Base-by-base conservation (phyloP, 768 basidiomycete genomes). In the Lactarius trivialis region DNA sequence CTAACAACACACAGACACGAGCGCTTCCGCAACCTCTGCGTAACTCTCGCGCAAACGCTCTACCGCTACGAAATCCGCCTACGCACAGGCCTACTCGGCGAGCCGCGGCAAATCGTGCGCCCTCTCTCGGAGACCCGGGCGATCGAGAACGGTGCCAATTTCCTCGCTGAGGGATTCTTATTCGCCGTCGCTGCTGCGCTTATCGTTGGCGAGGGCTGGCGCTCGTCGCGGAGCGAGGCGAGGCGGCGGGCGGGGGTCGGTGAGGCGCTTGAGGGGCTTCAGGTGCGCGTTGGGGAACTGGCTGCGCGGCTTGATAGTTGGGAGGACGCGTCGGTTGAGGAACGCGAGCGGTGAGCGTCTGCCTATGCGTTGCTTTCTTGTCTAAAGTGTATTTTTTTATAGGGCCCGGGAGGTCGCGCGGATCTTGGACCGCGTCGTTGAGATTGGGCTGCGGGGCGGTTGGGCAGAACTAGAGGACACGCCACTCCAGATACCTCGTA, bases 91-190 rank as follows among this genome's bases (percentile, higher is more conserved):
- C 80, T 93, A 30, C 81, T 93, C 60, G 88, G 90, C 7, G 90
- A 92, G 70, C 83, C 86, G 2, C 45, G 83, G 51, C 78, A 84
- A n/a, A n/a, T n/a, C 65, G 78, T 92, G 48, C 81, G 88, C 11
- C 91, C 91, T 6, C 77, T 93, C 21, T 90, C 88, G 1, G 91
- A 93, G 71, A 78, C 83, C 65, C 91, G 89, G 61, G 91, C 91
- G 0, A 88, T 93, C 61, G 89, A 92, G 62, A 91, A 88, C 67
- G 91, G 91, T 24, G 89, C 91, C 17, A 93, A 92, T 66, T 78
- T 85, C 6, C 77, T 93, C 5, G 91, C 91, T 0, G 91, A 93
- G 73, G 89, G 89, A 0, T 93, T 93, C 67, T 79, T 93, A 3
- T 93, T 93, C 70, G 70, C 76, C 21, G 91, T 93, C 2, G 91